Base-by-base conservation (phyloP, 306 rosid genomes). In the Rosa persica region DNA sequence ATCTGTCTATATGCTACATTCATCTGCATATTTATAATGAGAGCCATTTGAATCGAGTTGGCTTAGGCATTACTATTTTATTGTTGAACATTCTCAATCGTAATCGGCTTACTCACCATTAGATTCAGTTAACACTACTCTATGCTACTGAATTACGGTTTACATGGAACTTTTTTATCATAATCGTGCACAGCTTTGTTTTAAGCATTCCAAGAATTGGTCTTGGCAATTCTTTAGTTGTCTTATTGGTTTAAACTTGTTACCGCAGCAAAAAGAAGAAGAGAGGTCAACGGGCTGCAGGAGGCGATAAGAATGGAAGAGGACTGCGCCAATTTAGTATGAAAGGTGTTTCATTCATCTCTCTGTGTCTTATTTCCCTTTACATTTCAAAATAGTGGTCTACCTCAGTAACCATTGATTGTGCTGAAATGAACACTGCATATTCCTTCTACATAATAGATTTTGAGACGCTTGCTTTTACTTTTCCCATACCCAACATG, bases 311-410 rank as follows among this genome's bases (percentile, higher is more conserved):
- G 94, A 89, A 87, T 81, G 99, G 99, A 74, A 88, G 99, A 86
- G 99, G 98, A 67, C 96, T 95, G 65, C 98, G 98, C 79, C 98
- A 95, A 76, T 95, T 95, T 77, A 95, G 98, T 73, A 95, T 95
- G 98, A 95, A 95, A 92, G 98, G 98, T 94, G 27, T 78, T 61
- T 78, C 16, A 80, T 82, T 73, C 76, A 9, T 51, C 22, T 19
- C 74, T n/a, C 34, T 74, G 27, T 73, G 57, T 62, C 70, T 43
- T 51, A 62, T 12, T 70, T 83, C 25, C 23, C 7, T 16, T 44
- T 57, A 54, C 67, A 54, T 55, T 38, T 38, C 34, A 19, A 16
- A 39, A 25, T 20, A 36, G 46, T 70, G 17, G 52, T 77, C 58
- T 17, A 38, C 60, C 52, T 23, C 30, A 66, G 61, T 20, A 65